Evolutionary conservation across 192 early-diverging fungal species (phyloP).

Genomic region (Helicostylum pulchrum): DNA sequence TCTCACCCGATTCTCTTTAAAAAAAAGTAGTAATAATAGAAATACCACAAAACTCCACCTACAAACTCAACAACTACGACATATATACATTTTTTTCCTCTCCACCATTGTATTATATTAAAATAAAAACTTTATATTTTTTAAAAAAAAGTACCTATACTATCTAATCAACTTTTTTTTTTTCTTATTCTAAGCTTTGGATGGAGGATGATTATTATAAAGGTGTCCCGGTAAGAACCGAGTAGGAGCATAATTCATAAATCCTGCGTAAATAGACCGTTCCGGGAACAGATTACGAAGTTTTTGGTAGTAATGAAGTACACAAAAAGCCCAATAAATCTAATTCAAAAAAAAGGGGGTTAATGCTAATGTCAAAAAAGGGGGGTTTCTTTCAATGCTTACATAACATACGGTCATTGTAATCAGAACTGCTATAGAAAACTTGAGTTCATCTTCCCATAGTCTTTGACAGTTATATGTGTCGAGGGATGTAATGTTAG

Average conservation of each 20-base stretch:
- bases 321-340: neutral
- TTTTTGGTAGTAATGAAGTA: neutral
- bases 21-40: neutral
- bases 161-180: neutral
- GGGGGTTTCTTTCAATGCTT: slow-evolving; percentile 1
- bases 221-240: too few species aligned
- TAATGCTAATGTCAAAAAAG: neutral
- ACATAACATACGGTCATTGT: slow-evolving; percentile 30
- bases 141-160: neutral
- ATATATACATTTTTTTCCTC: too few species aligned
- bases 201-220: too few species aligned
- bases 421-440: slow-evolving; percentile 22
- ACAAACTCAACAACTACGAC: too few species aligned
- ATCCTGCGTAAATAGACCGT: too few species aligned
- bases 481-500: slow-evolving; percentile 10
- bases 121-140: neutral
- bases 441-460: slow-evolving; percentile 37
- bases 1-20: slow-evolving; percentile 11
- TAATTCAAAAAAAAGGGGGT: neutral
- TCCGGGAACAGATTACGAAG: neutral
- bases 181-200: neutral
- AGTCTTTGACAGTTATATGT: slow-evolving; percentile 32
- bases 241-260: too few species aligned
- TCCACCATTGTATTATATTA: neutral
- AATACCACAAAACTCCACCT: too few species aligned